Conservation (phyloP, 2,329 filamentous ascomycete genomes). For the Acephala macrosclerotiorum region DNA sequence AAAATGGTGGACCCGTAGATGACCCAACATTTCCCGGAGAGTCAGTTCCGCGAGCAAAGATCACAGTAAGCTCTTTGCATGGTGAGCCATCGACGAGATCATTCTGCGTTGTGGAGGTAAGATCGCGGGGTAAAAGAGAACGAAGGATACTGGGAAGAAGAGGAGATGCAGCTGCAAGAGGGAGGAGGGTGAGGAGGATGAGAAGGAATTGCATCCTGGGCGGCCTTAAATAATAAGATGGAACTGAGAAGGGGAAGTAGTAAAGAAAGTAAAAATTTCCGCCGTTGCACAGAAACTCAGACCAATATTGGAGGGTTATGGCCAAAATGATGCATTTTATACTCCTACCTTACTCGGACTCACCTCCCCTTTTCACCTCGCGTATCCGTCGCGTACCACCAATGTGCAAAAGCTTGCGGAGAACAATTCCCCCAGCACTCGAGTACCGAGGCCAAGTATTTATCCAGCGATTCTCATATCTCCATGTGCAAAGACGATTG, state of each 20-base stretch:
- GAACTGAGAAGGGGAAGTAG: too few relatives aligned
- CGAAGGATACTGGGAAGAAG: not conserved
- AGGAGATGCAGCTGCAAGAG: not conserved
- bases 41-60: conserved; percentile 62
- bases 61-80: conserved; percentile 57
- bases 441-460: not conserved
- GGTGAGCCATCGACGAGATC: conserved; percentile 37
- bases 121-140: conserved; percentile 3
- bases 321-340: not conserved
- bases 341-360: not conserved
- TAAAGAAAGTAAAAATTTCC: not conserved
- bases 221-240: too few relatives aligned
- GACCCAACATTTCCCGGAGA: conserved; percentile 60
- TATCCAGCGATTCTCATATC: not conserved
- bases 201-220: conserved; percentile 4
- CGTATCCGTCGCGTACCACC: not conserved
- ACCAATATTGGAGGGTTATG: not conserved
- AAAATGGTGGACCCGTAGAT: conserved; percentile 58
- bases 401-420: not conserved
- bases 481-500: not conserved
- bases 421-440: not conserved
- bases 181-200: not conserved
- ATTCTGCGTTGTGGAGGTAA: conserved; percentile 27
- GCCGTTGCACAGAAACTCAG: not conserved
- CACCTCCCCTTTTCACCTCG: conserved; percentile 4